Base-by-base conservation (phyloP, 1,139 yeast species). In the Candida dubliniensis region DNA sequence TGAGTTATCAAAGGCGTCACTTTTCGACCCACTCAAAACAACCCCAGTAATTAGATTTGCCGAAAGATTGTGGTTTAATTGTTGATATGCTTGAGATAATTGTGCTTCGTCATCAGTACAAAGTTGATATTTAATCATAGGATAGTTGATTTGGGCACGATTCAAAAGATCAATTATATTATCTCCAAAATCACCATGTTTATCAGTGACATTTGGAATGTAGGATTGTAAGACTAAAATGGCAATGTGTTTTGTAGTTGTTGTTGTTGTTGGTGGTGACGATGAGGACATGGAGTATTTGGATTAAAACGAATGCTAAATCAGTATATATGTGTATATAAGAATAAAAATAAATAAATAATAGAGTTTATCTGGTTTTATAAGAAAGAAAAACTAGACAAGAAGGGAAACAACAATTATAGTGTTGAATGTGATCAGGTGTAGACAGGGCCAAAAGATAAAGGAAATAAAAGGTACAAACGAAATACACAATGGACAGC, bases 21-120 rank as follows among this genome's bases (percentile, higher is more conserved):
- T 58, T 47, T 78, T 67, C 2, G 91, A 83, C 0, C 95, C 95
- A 0, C 90, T 82, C 38, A 87, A 58, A 42, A 84, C 66, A 29
- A 83, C 61, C 0, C 81, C 77, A 24, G 50, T 55, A 30, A 71
- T 75, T 38, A 65, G 65, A 8, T 75, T 69, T 5, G 52, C 46
- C 7, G 48, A 55, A 2, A 81, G 57, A 1, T 61, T 35, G n/a
- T 38, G 51, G 10, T 47, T 49, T 13, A 49, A 40, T 13, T 33
- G 18, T 14, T 34, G 31, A 27, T 49, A 46, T 3, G 30, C 25
- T 12, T 15, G n/a, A 4, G 34, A 30, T 12, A 46, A 40, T 12
- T 29, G 31, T 7, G 54, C 53, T 6, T 38, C 36, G 3, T 60
- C 49, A 5, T 38, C 32, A 14, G 31, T 24, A 10, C 43, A 40